Base-by-base conservation (phyloP, 2,329 filamentous ascomycete species). In the Colletotrichum limetticola region DNA sequence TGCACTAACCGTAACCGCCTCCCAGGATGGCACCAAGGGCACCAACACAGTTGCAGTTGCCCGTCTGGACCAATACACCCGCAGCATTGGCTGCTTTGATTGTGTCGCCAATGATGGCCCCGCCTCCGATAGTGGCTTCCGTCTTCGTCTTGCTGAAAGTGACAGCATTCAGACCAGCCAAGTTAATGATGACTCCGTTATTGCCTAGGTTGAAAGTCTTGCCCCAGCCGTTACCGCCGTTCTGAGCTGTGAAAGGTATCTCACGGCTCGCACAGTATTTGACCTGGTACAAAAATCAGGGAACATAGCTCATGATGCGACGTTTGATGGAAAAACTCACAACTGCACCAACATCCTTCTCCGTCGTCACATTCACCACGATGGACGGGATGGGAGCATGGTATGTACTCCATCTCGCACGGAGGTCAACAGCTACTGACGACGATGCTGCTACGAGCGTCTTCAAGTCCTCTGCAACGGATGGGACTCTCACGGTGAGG, bases 31-130 rank as follows among this genome's bases (percentile, higher is more conserved):
- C 76, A 3, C 76, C 75, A 16, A 77, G 71, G 7, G 73, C 61
- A 56, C 76, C 77, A 8, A 80, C 78, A 35, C 77, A 79, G 61
- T 79, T 78, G 63, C 78, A 79, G 49, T 77, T 79, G 26, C 77
- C 76, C 8, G 74, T 78, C 49, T 66, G 70, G 14, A 74, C 58
- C 28, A 74, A 49, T 1, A 71, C 64, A 5, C 73, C 74, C 3
- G 68, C 73, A n/a, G 66, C 14, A 22, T 72, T 57, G 2, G 70
- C 70, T 14, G 66, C 66, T n/a, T 63, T 19, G 14, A 71, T 60
- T 14, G 64, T 63, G 5, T 75, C 69, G 35, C 32, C 32, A 49
- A 76, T 70, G 58, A 73, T 69, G 2, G 70, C 59, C 14, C 75
- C 75, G 19, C 75, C 75, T 19, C 75, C 74, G 11, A 76, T 74